A percentile compares a stretch with the other conserved stretches of the same genome.
Conservation (phyloP, 2,329 filamentous ascomycete genomes). For the Fusarium subglutinans region DNA sequence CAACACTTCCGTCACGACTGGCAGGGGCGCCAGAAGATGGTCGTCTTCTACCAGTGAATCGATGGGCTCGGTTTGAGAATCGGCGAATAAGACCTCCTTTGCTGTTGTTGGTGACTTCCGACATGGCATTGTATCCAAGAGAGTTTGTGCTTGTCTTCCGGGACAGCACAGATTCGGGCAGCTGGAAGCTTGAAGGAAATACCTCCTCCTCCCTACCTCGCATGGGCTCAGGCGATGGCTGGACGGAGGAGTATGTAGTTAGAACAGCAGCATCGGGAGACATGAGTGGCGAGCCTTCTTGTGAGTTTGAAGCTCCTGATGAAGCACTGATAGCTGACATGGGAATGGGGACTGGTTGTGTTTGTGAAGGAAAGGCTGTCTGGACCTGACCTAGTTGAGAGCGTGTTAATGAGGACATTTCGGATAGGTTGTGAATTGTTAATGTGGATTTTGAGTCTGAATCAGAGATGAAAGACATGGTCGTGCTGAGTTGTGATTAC, state of each 20-base stretch:
- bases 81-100: slow-evolving; percentile 76
- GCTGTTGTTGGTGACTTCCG: slow-evolving; percentile 58
- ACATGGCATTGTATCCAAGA: slow-evolving; percentile 70
- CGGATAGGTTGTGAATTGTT: slow-evolving; percentile 43
- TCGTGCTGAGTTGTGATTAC: slow-evolving; percentile 34
- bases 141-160: slow-evolving; percentile 69
- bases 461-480: slow-evolving; percentile 42
- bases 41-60: slow-evolving; percentile 73
- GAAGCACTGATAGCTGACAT: slow-evolving; percentile 65
- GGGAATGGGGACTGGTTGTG: slow-evolving; percentile 53
- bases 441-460: slow-evolving; percentile 36
- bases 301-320: slow-evolving; percentile 64
- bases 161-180: slow-evolving; percentile 76
- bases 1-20: slow-evolving; percentile 86
- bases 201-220: slow-evolving; percentile 64
- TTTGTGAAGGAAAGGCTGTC: slow-evolving; percentile 54
- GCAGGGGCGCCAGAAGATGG: slow-evolving; percentile 80
- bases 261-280: slow-evolving; percentile 62
- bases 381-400: slow-evolving; percentile 59
- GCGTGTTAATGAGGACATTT: slow-evolving; percentile 53
- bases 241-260: slow-evolving; percentile 70
- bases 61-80: slow-evolving; percentile 82
- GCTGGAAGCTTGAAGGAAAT: slow-evolving; percentile 66
- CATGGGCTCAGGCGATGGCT: slow-evolving; percentile 72
- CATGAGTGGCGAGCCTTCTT: slow-evolving; percentile 66